Base-by-base conservation (phyloP, 176 grass and related monocot genomes). In the Neostapfia colusana region DNA sequence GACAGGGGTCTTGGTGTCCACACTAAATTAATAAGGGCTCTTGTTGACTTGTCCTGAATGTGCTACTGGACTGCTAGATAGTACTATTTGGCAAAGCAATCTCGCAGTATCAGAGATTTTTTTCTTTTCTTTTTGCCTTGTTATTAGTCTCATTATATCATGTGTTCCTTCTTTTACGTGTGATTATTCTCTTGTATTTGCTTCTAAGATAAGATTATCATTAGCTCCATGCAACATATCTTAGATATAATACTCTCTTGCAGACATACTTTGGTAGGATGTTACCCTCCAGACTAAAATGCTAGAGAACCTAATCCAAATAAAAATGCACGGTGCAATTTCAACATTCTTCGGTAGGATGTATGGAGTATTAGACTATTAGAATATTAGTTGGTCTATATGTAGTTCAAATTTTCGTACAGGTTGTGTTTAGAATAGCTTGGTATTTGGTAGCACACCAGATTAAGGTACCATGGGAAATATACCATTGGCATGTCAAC, bases 21-120 rank as follows among this genome's bases (percentile, higher is more conserved):
- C 12, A 14, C 65, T 40, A 66, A 72, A 82, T 46, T 80, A 82
- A 57, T 80, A 82, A 38, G 45, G 56, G 46, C 17, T n/a, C 11
- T 54, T 81, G 65, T 64, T 45, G 64, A 76, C 55, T 56, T 54
- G 10, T 16, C 14, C 35, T 72, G 2, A 21, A 41, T 60, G 21
- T 63, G 53, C 12, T 67, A 46, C 25, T 35, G 31, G 34, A 15
- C 35, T 42, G 63, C 25, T 44, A 36, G 2, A 38, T 78, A 58
- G 20, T 64, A 64, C 9, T 69, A 27, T 4, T 53, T 75, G 24
- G 64, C 25, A 27, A 70, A 63, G 43, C 63, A 75, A 49, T 80
- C 77, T 54, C 43, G 25, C 10, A 13, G 63, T 67, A 49, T 42
- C 42, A 12, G 15, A 57, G 39, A 59, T 24, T 23, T 15, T 10